Base-by-base conservation (phyloP, 306 rosid genomes). In the Glycine soja region DNA sequence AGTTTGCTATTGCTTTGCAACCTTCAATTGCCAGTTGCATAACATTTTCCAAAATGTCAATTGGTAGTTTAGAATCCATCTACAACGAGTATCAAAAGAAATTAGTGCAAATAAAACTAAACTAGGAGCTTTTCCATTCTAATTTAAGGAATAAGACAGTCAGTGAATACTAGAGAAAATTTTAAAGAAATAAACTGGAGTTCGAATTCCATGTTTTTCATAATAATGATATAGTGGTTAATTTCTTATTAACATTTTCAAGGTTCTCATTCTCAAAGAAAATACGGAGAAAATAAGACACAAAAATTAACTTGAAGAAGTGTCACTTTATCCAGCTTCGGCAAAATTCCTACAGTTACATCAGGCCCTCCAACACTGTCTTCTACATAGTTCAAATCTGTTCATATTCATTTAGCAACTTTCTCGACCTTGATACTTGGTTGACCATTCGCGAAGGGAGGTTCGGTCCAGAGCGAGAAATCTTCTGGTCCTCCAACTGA, bases 301-400 rank as follows among this genome's bases (percentile, higher is more conserved):
- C 51, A 47, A 68, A 72, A 47, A 18, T 48, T 53, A 77, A 91
- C 97, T 97, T 95, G 97, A 68, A 95, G 94, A 76, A 95, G 92
- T 63, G 97, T 91, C 68, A 95, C 91, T 89, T 90, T 92, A 74
- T 95, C 97, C 84, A n/a, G n/a, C n/a, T n/a, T n/a, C n/a, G n/a
- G n/a, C n/a, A n/a, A 87, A 85, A 90, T 84, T 63, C 97, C 98
- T 7, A 92, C 84, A 15, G 97, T 92, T 81, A 95, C 97, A 91
- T 95, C 97, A 83, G 98, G 88, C 63, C 97, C 98, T 61, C 98
- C 97, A 76, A 97, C 97, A 90, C 98, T 95, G 74, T 95, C 98
- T 86, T 95, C 98, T 10, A 89, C 91, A 70, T 95, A 92, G 82
- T 92, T 95, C 89, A 95, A 89, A 87, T 95, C 97, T 92, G 89